Base-by-base conservation (phyloP, 1,139 yeast species). In the Pichia sp. region DNA sequence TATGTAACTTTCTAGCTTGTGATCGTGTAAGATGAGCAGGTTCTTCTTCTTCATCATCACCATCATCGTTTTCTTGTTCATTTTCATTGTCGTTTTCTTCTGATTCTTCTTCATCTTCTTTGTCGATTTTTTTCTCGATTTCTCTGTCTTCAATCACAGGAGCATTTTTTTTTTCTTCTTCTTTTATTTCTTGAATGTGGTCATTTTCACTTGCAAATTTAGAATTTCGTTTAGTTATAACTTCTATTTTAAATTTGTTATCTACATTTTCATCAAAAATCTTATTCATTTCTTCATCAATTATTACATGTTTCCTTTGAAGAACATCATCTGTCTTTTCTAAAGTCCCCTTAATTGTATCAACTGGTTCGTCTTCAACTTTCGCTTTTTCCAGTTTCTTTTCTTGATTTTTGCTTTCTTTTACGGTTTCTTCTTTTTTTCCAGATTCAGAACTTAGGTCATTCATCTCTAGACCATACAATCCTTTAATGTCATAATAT, bases 401-500 rank as follows among this genome's bases (percentile, higher is more conserved):
- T 16, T 39, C 49, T 25, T 36, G 18, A 6, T 24, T 36, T 8
- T 32, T 38, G 15, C 29, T 27, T 14, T 39, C 21, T 35, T 14
- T 26, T n/a, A n/a, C n/a, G 13, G 26, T 11, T 34, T 34, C 30
- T 5, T 28, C 31, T 31, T 39, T 36, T 16, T 29, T 10, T 13
- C 29, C 29, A 19, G 37, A 42, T 19, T 43, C 49, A 25, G 40
- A 19, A 14, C 34, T 41, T 21, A 39, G 43, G 18, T 50, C 55
- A 15, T 50, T 52, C 11, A 47, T 46, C 27, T 55, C 58, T 22
- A 54, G 31, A 14, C 41, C 39, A n/a, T 46, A 50, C 2, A 60
- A 35, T 1, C 59, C 61, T 2, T 44, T 28, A 38, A 60, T 35
- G 35, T 60, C 59, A 39, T 59, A 60, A 37, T 49, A 57, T 34